phyloP scores from a whole-genome alignment of 495 filamentous ascomycete genomes.

The Daldinia childiae region DNA sequence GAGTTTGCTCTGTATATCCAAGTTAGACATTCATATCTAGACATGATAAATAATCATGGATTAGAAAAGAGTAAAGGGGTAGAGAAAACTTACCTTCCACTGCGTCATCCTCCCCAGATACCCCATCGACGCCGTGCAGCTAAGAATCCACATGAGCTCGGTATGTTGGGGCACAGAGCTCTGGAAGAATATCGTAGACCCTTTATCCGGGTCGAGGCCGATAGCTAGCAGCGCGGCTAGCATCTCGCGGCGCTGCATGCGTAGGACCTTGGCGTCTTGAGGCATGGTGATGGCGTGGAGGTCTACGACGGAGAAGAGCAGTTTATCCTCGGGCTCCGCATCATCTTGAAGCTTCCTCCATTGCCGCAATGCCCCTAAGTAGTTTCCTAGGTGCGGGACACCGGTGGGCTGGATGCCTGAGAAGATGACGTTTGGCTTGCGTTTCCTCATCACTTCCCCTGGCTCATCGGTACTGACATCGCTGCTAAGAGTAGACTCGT shows the following conservation, averaged over 20 bases:
- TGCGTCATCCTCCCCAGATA: slow-evolving; percentile 96
- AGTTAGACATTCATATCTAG: background rate
- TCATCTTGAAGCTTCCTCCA: slow-evolving; percentile 84
- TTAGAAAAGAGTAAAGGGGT: background rate
- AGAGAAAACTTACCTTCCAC: slow-evolving; percentile 78
- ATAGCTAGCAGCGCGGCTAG: slow-evolving; percentile 84
- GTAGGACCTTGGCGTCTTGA: slow-evolving; percentile 67
- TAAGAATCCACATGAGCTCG: slow-evolving; percentile 96
- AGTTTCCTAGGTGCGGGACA: slow-evolving; percentile 95
- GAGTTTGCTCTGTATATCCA: slow-evolving; percentile 72
- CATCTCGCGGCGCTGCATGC: slow-evolving; percentile 72
- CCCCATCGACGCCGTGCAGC: slow-evolving; percentile 86
- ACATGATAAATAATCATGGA: too few species aligned
- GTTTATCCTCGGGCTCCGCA: slow-evolving; percentile 57
- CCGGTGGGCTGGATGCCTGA: slow-evolving; percentile 98
- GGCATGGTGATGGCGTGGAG: slow-evolving; percentile 88
- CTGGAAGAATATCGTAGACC: slow-evolving; percentile 85
- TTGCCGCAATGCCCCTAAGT: slow-evolving; percentile 87
- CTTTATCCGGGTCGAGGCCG: slow-evolving; percentile 76
- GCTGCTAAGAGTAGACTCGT: slow-evolving; percentile 16
- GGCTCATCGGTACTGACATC: slow-evolving; percentile 2
- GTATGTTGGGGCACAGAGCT: slow-evolving; percentile 77
- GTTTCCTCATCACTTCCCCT: background rate
- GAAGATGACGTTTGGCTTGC: slow-evolving; percentile 67
- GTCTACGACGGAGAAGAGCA: slow-evolving; percentile 89